phyloP scores from a whole-genome alignment of 169 alveolate genomes.

The Plasmodium relictum region DNA sequence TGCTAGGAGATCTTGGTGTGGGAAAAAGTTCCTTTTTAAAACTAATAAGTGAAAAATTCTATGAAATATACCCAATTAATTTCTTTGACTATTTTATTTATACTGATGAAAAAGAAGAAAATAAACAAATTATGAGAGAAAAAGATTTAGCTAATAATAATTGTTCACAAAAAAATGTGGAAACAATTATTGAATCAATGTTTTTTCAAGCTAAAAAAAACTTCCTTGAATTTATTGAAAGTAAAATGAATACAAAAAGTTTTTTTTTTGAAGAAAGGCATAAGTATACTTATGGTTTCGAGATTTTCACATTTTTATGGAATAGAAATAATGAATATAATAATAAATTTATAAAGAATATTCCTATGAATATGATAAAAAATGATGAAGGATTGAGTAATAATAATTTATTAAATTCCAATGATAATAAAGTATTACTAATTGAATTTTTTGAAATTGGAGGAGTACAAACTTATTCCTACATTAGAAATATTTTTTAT shows the following conservation, averaged over 20 bases:
- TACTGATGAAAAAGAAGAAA: conserved; percentile 39
- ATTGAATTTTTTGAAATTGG: conserved; percentile 76
- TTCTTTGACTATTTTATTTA: conserved; percentile 48
- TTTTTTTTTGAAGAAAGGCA: conserved; percentile 57
- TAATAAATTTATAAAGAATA: conserved; percentile 50
- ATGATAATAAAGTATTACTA: conserved; percentile 8
- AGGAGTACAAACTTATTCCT: conserved; percentile 63
- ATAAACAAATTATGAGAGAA: conserved; percentile 6
- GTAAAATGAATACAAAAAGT: conserved; percentile 32
- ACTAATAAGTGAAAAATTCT: conserved; percentile 37
- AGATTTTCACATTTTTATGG: conserved; percentile 60
- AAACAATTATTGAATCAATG: conserved; percentile 38
- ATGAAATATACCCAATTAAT: conserved; percentile 62
- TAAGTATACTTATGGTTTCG: conserved; percentile 68
- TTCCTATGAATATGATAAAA: conserved; percentile 45
- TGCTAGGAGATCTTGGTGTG: conserved; percentile 71
- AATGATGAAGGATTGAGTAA: neutral
- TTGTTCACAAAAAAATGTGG: conserved; percentile 29
- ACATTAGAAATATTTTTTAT: conserved; percentile 67
- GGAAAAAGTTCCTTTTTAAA: conserved; percentile 74
- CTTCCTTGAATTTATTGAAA: conserved; percentile 52
- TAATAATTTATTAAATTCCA: neutral
- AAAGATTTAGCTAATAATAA: conserved; percentile 58
- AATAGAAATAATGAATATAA: conserved; percentile 42
- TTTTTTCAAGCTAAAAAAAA: conserved; percentile 73